Evolutionary conservation across 2,329 filamentous ascomycete genomes (phyloP), one percentile per base, ranked within the genome.

Genomic region (Leptosphaerulina australis): DNA sequence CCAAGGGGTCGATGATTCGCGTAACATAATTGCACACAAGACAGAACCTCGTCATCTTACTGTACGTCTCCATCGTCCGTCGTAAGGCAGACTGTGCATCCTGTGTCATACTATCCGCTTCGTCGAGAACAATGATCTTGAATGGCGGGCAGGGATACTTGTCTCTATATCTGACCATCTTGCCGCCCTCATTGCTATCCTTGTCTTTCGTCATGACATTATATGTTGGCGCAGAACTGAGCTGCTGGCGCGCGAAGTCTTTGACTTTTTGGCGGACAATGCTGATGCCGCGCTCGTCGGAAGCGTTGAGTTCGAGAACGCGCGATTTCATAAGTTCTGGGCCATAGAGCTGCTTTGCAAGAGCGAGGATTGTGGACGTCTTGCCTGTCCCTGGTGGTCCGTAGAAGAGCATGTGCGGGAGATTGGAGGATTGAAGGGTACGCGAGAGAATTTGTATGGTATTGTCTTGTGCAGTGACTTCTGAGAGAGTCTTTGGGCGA

Each of bases 381-480:
- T 99, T 99, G 63, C 94, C 94, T 0, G 94, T 99, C 31, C 94
- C 94, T 0, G 94, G 95, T 0, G 95, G 94, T 3, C 94, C 94
- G 71, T 99, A 99, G 81, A 97, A 97, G 66, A 99, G 89, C 91
- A 99, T 97, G 75, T 99, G 95, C 3, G 94, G 94, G 29, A 99
- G 88, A 85, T 99, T 99, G 56, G 92, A 91, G 65, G 93, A 91
- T 80, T 97, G 92, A 17, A 99, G 81, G 21, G 91, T 97, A 64
- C 94, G 84, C 71, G 93, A 89, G 31, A 99, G 86, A 62, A 97
- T 88, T 45, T 89, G 91, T 49, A 96, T 89, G 6, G 94, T 97
- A 75, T 99, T 94, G 66, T 99, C 94, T 83, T 99, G 94, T 10
- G 93, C 93, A 15, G 94, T 90, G 58, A 99, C 92, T 83, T 99